Conservation (phyloP, 2,329 filamentous ascomycete genomes). For the Colletotrichum gigasporum region DNA sequence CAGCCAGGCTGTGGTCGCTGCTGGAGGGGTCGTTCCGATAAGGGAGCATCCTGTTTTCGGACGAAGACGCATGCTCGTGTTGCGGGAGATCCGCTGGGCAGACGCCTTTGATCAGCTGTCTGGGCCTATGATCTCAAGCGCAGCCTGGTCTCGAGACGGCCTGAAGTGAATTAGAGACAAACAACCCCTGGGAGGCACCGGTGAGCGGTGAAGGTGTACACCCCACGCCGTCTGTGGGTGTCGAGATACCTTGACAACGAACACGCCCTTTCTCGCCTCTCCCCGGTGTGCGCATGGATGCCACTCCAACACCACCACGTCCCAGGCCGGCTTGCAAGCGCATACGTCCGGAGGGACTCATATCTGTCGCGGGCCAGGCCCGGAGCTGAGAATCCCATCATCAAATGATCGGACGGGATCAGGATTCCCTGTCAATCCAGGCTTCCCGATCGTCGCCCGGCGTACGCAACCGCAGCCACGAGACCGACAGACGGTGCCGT, state of each 20-base stretch:
- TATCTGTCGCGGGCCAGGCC: background rate
- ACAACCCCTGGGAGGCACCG: background rate
- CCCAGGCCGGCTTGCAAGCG: constrained; percentile 2
- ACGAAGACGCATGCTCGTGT: constrained; percentile 2
- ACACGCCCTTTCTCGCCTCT: background rate
- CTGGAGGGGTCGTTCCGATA: background rate
- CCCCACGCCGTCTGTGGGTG: background rate
- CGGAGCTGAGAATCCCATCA: constrained; percentile 1
- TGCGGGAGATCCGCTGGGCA: constrained; percentile 20
- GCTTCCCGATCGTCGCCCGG: constrained; percentile 12
- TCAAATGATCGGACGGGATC: constrained; percentile 27
- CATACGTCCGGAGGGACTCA: background rate
- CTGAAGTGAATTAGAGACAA: background rate
- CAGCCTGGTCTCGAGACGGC: background rate
- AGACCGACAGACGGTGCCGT: constrained; percentile 20
- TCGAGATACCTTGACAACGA: background rate
- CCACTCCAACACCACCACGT: background rate
- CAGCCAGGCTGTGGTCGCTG: background rate
- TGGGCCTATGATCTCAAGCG: constrained; percentile 13
- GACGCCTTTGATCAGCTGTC: background rate
- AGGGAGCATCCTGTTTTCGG: constrained; percentile 1
- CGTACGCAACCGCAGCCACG: constrained; percentile 24
- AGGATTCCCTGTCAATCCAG: constrained; percentile 9
- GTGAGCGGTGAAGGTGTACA: background rate
- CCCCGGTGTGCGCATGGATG: constrained; percentile 4